Evolutionary conservation across 768 basidiomycete species (phyloP).

Genomic region (Tricholoma flavovirens): DNA sequence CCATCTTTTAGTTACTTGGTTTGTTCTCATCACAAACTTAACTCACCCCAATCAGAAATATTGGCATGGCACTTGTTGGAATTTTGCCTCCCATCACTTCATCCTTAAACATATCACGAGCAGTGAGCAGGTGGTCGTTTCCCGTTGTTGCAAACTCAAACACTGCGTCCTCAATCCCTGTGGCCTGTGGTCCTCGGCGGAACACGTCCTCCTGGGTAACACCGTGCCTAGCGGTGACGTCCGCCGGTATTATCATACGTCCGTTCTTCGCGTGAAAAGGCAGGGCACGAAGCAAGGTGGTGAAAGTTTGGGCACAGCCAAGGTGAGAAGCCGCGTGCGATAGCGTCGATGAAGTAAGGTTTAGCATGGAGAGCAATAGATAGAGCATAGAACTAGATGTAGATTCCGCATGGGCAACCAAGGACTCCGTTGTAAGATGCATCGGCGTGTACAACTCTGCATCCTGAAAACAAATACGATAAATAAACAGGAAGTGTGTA

Average conservation of each 20-base stretch:
- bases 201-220: constrained; percentile 80
- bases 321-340: constrained; percentile 82
- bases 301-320: constrained; percentile 65
- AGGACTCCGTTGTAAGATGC: constrained; percentile 60
- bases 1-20: constrained; percentile 2
- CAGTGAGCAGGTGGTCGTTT: constrained; percentile 74
- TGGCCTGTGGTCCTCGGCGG: constrained; percentile 44
- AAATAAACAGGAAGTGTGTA: constrained; percentile 5
- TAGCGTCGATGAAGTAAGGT: constrained; percentile 45
- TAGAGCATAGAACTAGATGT: constrained; percentile 78
- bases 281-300: constrained; percentile 68
- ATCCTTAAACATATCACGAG: constrained; percentile 61
- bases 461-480: constrained; percentile 36
- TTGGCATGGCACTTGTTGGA: constrained; percentile 55
- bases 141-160: constrained; percentile 80
- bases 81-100: constrained; percentile 43
- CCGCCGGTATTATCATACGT: constrained; percentile 72
- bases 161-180: constrained; percentile 70
- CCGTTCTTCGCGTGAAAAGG: constrained; percentile 73
- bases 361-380: constrained; percentile 63
- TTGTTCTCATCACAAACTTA: neutral
- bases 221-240: constrained; percentile 72
- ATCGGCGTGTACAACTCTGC: constrained; percentile 59
- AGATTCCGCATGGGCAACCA: constrained; percentile 71
- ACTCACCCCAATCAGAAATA: constrained; percentile 70